Base-by-base conservation (phyloP, 1,284 basidiomycete species). In the Apiotrichum porosum region DNA sequence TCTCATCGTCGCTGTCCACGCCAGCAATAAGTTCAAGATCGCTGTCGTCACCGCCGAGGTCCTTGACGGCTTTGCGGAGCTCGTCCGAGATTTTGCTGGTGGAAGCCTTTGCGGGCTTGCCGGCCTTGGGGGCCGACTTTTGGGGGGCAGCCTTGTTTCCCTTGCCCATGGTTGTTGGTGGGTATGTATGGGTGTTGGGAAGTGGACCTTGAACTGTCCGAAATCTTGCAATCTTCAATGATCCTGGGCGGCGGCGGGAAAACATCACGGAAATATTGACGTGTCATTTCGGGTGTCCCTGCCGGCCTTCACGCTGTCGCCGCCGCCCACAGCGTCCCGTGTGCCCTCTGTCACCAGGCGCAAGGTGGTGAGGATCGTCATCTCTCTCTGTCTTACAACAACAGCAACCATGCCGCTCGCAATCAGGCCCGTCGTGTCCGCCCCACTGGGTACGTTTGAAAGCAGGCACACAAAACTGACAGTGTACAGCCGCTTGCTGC, bases 31-130 rank as follows among this genome's bases (percentile, higher is more conserved):
- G 57, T n/a, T 76, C 71, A 23, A 77, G 62, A 60, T 81, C 80
- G 21, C 72, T 71, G 18, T 78, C 76, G 54, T 79, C 77, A 8
- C 80, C 80, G 21, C 80, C 80, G 3, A 81, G 68, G 14, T 78
- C 78, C 26, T 72, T 63, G 19, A 81, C 69, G 19, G 72, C 76
- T 35, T 69, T 55, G 42, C 65, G 57, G 1, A 78, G 56, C 31
- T 57, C 60, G 38, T 65, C 66, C 43, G 59, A 67, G 40, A 63
- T 42, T 15, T 23, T 21, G 39, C 14, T 9, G 17, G 43, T 4
- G 21, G 22, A 15, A 3, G 32, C 14, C 34, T 31, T 35, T 6
- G 30, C 37, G 2, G 40, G 39, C 42, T 44, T 23, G n/a, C 31
- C 21, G 5, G 42, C 10, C 42, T 48, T 44, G 19, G 18, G 30